phyloP scores from a whole-genome alignment of 192 early-diverging fungal genomes.

The Irineochytrium annulatum region DNA sequence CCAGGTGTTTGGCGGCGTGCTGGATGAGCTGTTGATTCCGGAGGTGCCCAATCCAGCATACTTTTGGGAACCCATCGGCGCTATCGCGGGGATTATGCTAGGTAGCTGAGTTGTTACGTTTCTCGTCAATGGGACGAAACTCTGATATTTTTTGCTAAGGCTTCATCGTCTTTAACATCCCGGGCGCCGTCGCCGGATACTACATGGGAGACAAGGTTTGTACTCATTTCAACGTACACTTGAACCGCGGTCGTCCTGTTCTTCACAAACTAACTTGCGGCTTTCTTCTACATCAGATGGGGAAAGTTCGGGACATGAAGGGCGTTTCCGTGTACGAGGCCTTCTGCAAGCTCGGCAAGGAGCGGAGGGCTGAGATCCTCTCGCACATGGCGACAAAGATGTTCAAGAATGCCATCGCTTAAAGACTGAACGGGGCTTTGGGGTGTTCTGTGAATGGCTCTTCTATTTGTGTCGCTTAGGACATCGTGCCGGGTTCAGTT shows the following conservation, averaged over 20 bases:
- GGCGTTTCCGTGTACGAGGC: constrained; percentile 45
- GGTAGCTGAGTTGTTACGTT: constrained; percentile 28
- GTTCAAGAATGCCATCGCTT: constrained; percentile 23
- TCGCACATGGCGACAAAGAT: constrained; percentile 25
- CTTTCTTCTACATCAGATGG: too few species aligned
- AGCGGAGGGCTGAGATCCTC: constrained; percentile 33
- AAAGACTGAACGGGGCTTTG: too few species aligned
- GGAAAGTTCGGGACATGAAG: constrained; percentile 47
- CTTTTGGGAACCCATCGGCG: constrained; percentile 67
- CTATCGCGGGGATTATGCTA: constrained; percentile 64
- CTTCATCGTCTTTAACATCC: constrained; percentile 47
- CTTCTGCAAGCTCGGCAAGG: constrained; percentile 32
- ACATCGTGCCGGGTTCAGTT: too few species aligned
- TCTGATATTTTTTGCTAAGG: constrained; percentile 1
- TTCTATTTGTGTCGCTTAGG: too few species aligned
- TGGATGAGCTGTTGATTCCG: constrained; percentile 76
- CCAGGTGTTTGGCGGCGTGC: constrained; percentile 68
- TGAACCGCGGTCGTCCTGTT: too few species aligned
- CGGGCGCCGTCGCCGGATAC: constrained; percentile 43
- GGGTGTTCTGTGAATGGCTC: too few species aligned
- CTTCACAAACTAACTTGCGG: too few species aligned
- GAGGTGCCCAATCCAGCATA: constrained; percentile 56
- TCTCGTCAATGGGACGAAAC: not conserved
- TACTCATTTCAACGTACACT: too few species aligned
- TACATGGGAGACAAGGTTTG: constrained; percentile 37